phyloP scores from a whole-genome alignment of 495 filamentous ascomycete genomes.

The Lepidopterella palustris region DNA sequence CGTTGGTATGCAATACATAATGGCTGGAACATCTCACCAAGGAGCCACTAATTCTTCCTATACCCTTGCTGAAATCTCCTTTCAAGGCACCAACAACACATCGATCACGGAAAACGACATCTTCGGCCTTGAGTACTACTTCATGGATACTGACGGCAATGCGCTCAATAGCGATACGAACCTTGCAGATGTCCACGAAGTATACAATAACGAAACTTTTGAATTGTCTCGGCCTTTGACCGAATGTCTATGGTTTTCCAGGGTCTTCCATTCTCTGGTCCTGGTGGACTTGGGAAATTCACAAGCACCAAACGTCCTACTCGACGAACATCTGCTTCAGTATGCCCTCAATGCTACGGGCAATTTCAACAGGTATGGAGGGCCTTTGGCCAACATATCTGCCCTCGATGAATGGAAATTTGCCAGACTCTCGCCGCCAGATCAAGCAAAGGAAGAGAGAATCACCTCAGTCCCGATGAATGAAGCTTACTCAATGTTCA shows the following conservation, averaged over 20 bases:
- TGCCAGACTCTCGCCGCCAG: background rate
- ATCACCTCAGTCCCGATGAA: background rate
- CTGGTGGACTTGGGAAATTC: slow-evolving; percentile 17
- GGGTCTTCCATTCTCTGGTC: slow-evolving; percentile 15
- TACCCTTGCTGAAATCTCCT: slow-evolving; percentile 3
- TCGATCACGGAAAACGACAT: background rate
- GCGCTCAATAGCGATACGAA: background rate
- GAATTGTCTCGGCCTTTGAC: slow-evolving; percentile 14
- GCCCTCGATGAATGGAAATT: background rate
- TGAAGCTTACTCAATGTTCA: slow-evolving; percentile 4
- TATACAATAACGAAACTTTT: slow-evolving; percentile 14
- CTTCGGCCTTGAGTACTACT: background rate
- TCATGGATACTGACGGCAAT: background rate
- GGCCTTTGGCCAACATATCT: background rate
- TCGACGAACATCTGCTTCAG: slow-evolving; percentile 10
- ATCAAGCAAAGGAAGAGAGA: background rate
- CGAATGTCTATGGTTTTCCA: slow-evolving; percentile 8
- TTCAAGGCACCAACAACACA: background rate
- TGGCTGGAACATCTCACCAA: slow-evolving; percentile 9
- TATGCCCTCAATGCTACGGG: slow-evolving; percentile 12
- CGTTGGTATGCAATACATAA: slow-evolving; percentile 8
- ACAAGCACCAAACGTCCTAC: slow-evolving; percentile 13
- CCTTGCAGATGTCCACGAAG: too few relatives aligned
- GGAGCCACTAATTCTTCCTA: slow-evolving; percentile 3
- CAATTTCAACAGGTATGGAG: slow-evolving; percentile 16